A percentile compares a stretch with the other conserved stretches of the same genome.
Conservation (phyloP, 2,329 filamentous ascomycete genomes). For the Diatrype stigma region DNA sequence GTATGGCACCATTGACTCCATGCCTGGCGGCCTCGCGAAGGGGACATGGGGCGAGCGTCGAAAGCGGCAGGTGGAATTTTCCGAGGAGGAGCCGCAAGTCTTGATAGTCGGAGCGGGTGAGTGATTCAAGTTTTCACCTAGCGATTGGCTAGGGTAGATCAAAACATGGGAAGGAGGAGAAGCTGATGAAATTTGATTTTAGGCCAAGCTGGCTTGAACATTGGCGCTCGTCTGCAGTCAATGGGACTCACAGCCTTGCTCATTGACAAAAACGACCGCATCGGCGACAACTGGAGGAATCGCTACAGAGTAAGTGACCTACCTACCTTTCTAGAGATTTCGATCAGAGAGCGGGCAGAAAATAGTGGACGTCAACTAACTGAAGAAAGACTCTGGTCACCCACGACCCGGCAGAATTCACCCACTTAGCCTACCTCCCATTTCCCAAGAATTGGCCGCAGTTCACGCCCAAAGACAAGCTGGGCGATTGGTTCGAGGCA, state of each 20-base stretch:
- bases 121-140: not conserved
- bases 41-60: conserved; percentile 51
- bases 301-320: conserved; percentile 45
- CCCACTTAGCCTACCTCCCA: conserved; percentile 58
- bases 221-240: conserved; percentile 56
- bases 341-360: conserved; percentile 27
- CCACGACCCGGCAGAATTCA: conserved; percentile 62
- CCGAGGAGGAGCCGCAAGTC: too few species aligned
- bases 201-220: conserved; percentile 56
- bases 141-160: not conserved
- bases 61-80: conserved; percentile 36
- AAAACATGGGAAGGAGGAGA: not conserved
- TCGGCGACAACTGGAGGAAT: conserved; percentile 62
- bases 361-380: too few species aligned
- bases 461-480: conserved; percentile 69
- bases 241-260: conserved; percentile 52
- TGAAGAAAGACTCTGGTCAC: conserved; percentile 45
- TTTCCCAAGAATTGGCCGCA: conserved; percentile 65
- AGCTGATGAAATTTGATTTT: conserved; percentile 3
- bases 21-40: conserved; percentile 5
- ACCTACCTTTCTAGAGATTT: too few species aligned
- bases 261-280: conserved; percentile 52
- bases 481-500: conserved; percentile 63
- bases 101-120: not conserved
- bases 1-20: conserved; percentile 38